Conservation (phyloP, 1,139 yeast genomes). For the Scheffersomyces quercinus region DNA sequence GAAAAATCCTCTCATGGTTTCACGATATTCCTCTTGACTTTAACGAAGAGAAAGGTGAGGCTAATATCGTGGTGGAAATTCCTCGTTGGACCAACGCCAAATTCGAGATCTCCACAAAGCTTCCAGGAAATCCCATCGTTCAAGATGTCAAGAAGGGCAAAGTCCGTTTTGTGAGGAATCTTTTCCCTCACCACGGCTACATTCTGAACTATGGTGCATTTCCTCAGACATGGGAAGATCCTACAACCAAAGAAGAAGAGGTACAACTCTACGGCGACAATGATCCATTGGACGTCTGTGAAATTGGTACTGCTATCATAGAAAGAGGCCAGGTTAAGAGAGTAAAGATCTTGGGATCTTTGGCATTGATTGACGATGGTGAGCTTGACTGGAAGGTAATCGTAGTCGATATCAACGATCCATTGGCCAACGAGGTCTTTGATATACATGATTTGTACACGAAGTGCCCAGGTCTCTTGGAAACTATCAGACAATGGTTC, state of each 20-base stretch:
- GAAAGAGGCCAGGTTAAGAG: constrained; percentile 76
- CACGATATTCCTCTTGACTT: constrained; percentile 76
- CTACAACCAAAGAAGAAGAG: constrained; percentile 66
- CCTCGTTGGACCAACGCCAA: constrained; percentile 93
- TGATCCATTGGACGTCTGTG: constrained; percentile 90
- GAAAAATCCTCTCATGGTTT: constrained; percentile 71
- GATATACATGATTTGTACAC: constrained; percentile 76
- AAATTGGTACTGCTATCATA: constrained; percentile 74
- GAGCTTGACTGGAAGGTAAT: constrained; percentile 94
- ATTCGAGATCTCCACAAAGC: constrained; percentile 73
- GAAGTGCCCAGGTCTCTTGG: constrained; percentile 77
- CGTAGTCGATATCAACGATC: constrained; percentile 74
- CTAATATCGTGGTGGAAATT: constrained; percentile 86
- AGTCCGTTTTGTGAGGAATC: constrained; percentile 80
- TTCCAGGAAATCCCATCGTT: constrained; percentile 73
- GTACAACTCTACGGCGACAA: constrained; percentile 84
- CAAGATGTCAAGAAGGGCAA: constrained; percentile 87
- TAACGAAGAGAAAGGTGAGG: constrained; percentile 62
- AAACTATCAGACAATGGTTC: constrained; percentile 89
- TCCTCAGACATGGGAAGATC: constrained; percentile 97
- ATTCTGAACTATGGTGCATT: constrained; percentile 92
- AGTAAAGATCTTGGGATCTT: constrained; percentile 81
- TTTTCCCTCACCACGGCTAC: constrained; percentile 90
- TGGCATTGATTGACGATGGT: constrained; percentile 89
- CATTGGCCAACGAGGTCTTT: constrained; percentile 68